phyloP scores from a whole-genome alignment of 2,329 filamentous ascomycete genomes.

The Sclerotiophoma versabilis region DNA sequence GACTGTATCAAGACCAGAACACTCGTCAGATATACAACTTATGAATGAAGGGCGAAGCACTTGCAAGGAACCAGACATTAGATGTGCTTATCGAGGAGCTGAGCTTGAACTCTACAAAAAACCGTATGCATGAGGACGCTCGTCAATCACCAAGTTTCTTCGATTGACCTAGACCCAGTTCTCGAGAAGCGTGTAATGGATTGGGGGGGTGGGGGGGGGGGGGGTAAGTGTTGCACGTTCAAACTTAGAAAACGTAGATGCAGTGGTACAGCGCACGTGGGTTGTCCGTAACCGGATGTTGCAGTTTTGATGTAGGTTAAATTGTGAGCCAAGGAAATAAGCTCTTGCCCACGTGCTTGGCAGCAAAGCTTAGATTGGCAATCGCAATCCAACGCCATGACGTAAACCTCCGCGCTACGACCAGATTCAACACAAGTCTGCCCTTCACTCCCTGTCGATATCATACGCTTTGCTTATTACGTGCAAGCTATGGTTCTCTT shows the following conservation, averaged over 20 bases:
- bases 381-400: neutral
- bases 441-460: neutral
- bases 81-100: conserved; percentile 26
- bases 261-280: neutral
- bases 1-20: conserved; percentile 14
- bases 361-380: conserved; percentile 11
- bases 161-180: too few species aligned
- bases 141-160: too few species aligned
- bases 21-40: conserved; percentile 1
- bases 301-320: neutral
- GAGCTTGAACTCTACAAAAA: conserved; percentile 25
- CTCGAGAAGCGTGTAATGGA: too few species aligned
- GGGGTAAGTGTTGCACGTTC: too few species aligned
- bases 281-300: neutral
- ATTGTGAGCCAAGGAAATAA: neutral
- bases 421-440: neutral
- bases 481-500: neutral
- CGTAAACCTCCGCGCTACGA: neutral
- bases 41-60: conserved; percentile 16
- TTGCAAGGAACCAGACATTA: conserved; percentile 22
- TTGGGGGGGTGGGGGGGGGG: too few species aligned
- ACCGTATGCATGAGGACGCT: conserved; percentile 22
- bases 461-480: neutral
- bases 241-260: too few species aligned
- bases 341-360: conserved; percentile 9